These are phyloP conservation scores for Picochlorum sp. DNA, from an alignment of 139 green algal species.

Conservation along the genomic window DNA sequence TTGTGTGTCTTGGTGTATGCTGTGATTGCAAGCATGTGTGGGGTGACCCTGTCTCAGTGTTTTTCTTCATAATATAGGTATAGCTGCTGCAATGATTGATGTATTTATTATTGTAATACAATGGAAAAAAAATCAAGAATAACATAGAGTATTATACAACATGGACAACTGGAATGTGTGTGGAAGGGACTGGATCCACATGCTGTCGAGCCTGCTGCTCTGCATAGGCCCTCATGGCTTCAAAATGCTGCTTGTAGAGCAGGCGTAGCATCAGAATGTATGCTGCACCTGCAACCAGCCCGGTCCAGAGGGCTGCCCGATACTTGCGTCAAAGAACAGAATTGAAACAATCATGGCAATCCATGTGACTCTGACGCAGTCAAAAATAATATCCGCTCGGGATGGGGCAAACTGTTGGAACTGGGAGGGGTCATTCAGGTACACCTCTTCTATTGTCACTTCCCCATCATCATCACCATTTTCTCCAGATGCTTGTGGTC, in stretches of 20 bases:
- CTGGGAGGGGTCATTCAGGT: slow-evolving; percentile 10
- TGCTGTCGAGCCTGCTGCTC: slow-evolving; percentile 13
- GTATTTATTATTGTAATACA: too few species aligned
- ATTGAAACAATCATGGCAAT: slow-evolving; percentile 48
- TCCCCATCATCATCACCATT: background rate
- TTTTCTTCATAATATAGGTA: background rate
- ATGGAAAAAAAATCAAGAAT: too few species aligned
- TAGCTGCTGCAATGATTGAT: too few species aligned
- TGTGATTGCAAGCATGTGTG: background rate
- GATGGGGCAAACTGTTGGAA: slow-evolving; percentile 25
- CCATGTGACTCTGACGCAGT: slow-evolving; percentile 75
- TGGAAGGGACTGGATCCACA: background rate
- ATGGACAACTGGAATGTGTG: background rate
- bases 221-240: slow-evolving; percentile 20
- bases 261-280: slow-evolving; percentile 45
- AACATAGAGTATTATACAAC: slow-evolving; percentile 1
- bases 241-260: slow-evolving; percentile 43
- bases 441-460: background rate
- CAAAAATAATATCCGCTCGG: slow-evolving; percentile 64
- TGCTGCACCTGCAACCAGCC: slow-evolving; percentile 40
- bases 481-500: background rate
- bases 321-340: slow-evolving; percentile 49
- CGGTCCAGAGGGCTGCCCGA: slow-evolving; percentile 48
- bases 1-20: slow-evolving; percentile 1
- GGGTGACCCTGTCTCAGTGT: background rate